phyloP scores from a whole-genome alignment of 345 rosid genomes.

The Eucalyptus sp. region DNA sequence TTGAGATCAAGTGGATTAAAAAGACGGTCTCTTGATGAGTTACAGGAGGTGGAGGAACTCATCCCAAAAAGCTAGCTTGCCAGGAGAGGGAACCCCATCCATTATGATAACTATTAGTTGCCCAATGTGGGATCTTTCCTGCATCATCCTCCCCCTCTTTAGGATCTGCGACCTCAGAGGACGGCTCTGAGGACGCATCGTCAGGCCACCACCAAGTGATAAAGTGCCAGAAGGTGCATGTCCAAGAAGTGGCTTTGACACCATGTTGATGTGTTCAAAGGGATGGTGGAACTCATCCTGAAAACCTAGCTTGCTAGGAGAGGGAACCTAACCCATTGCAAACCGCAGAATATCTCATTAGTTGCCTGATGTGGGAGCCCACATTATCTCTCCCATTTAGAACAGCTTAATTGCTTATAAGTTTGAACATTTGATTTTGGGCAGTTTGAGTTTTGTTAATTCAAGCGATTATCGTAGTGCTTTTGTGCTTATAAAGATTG shows the following conservation, averaged over 20 bases:
- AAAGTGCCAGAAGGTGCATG: background rate
- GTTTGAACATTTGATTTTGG: background rate
- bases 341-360: background rate
- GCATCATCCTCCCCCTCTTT: background rate
- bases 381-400: background rate
- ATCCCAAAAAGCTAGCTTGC: background rate
- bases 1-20: background rate
- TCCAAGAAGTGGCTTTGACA: background rate
- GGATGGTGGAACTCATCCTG: background rate
- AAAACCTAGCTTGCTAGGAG: background rate
- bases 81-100: background rate
- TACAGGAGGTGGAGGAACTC: background rate
- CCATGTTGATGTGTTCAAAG: background rate
- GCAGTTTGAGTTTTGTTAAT: background rate
- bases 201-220: background rate
- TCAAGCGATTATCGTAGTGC: background rate
- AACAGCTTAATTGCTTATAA: background rate
- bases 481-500: background rate
- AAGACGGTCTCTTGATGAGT: background rate
- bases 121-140: background rate
- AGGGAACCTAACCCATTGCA: background rate
- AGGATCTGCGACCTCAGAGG: fast-evolving
- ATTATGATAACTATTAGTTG: background rate
- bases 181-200: background rate
- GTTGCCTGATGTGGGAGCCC: background rate